Percentiles rank a stretch among this genome's conserved stretches.
Evolutionary conservation across 2,329 filamentous ascomycete species (phyloP).

Genomic region (Dactylonectria estremocensis): DNA sequence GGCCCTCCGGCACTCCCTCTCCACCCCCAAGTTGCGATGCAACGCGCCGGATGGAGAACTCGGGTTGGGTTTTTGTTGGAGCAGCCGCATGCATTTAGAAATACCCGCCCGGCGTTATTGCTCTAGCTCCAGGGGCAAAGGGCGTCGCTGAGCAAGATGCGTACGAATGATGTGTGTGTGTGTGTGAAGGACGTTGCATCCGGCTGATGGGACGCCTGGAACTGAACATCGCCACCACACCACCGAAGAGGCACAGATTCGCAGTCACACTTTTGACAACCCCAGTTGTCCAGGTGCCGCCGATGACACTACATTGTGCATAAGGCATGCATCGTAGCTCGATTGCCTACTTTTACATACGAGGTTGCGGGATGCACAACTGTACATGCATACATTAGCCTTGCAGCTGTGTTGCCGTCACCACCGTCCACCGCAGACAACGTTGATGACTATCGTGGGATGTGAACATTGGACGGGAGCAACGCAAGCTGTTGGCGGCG

Average conservation of each 20-base stretch:
- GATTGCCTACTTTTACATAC: constrained; percentile 6
- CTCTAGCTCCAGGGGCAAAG: constrained; percentile 20
- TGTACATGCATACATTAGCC: background rate
- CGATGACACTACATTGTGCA: constrained; percentile 21
- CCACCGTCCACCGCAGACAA: constrained; percentile 1
- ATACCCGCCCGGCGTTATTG: background rate
- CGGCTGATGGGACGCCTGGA: background rate
- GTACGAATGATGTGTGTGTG: background rate
- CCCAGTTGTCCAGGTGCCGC: background rate
- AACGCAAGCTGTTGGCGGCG: constrained; percentile 1
- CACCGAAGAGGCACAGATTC: background rate
- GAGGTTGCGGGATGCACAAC: constrained; percentile 7
- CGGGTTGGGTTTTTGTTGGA: too few relatives aligned
- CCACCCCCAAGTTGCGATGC: background rate
- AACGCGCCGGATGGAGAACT: constrained; percentile 2
- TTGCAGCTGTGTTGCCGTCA: constrained; percentile 8
- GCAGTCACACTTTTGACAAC: background rate
- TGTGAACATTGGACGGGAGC: background rate
- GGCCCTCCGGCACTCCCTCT: background rate
- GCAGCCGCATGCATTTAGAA: background rate
- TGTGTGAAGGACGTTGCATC: constrained; percentile 13
- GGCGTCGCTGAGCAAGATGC: background rate
- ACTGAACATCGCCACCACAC: constrained; percentile 17
- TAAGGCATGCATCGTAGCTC: constrained; percentile 16
- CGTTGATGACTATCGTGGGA: too few relatives aligned